Evolutionary conservation across 73 alveolate genomes (phyloP).

Genomic region (Tetrahymena thermophila): DNA sequence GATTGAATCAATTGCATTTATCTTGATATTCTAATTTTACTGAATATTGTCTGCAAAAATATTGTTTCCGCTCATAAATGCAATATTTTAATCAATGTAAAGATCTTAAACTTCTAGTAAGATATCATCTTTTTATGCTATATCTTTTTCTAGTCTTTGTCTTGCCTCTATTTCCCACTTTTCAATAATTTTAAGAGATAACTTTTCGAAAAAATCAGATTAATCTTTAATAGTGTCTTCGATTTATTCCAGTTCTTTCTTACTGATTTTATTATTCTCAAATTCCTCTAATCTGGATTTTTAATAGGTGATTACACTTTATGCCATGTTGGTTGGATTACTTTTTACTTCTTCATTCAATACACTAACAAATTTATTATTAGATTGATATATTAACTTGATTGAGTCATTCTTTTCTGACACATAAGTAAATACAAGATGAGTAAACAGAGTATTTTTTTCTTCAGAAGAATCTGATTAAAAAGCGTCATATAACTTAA

Average conservation of each 20-base stretch:
- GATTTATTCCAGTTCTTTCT: not conserved
- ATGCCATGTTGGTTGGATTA: not conserved
- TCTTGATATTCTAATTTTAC: not conserved
- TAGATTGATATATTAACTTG: not conserved
- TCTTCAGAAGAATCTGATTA: not conserved
- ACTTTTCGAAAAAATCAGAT: not conserved
- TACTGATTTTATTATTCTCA: not conserved
- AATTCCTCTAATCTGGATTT: not conserved
- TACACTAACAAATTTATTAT: not conserved
- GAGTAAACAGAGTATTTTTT: not conserved
- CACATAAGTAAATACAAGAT: not conserved
- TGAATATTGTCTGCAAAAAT: not conserved
- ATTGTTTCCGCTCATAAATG: not conserved
- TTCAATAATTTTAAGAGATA: not conserved
- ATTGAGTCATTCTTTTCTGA: not conserved
- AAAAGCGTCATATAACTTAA: not conserved
- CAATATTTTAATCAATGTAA: not conserved
- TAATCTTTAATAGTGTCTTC: not conserved
- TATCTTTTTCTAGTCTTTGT: not conserved
- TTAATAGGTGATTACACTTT: not conserved
- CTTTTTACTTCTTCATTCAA: not conserved
- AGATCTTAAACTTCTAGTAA: not conserved
- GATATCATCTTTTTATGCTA: not conserved
- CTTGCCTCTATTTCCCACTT: not conserved
- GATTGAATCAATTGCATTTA: not conserved